Conservation (phyloP, 345 rosid species). For the Sonneratia caseolaris region DNA sequence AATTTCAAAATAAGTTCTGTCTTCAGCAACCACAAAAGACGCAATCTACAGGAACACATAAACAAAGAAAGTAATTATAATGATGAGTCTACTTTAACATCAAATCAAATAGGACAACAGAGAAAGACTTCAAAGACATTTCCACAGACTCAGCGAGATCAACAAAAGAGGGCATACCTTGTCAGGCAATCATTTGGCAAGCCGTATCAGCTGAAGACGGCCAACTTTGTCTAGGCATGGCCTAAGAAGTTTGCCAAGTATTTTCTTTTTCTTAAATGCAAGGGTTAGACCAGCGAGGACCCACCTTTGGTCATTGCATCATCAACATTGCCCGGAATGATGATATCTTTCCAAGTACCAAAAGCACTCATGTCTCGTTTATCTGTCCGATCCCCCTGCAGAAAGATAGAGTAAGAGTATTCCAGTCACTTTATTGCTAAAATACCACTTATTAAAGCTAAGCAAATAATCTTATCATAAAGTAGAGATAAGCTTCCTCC, state of each 20-base stretch:
- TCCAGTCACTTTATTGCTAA: neutral
- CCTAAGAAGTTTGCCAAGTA: conserved; percentile 86
- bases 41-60: neutral
- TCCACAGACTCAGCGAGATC: neutral
- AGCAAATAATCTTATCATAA: neutral
- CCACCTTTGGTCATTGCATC: conserved; percentile 70
- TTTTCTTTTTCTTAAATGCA: conserved; percentile 66
- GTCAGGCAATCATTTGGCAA: conserved; percentile 68
- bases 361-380: conserved; percentile 82
- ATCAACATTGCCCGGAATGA: conserved; percentile 90
- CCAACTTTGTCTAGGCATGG: conserved; percentile 83
- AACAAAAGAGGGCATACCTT: conserved; percentile 36
- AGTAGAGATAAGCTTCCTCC: neutral
- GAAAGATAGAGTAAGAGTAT: conserved; percentile 10
- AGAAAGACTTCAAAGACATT: neutral
- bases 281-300: conserved; percentile 47
- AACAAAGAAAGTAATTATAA: neutral
- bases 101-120: no score
- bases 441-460: neutral
- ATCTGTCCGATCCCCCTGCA: conserved; percentile 94
- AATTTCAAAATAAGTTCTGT: neutral
- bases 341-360: conserved; percentile 92
- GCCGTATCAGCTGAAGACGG: conserved; percentile 71
- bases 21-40: neutral
- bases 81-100: neutral